These are phyloP conservation scores for Dendrobium chrysotoxum DNA, from an alignment of 106 monocot species.

Conservation along the genomic window DNA sequence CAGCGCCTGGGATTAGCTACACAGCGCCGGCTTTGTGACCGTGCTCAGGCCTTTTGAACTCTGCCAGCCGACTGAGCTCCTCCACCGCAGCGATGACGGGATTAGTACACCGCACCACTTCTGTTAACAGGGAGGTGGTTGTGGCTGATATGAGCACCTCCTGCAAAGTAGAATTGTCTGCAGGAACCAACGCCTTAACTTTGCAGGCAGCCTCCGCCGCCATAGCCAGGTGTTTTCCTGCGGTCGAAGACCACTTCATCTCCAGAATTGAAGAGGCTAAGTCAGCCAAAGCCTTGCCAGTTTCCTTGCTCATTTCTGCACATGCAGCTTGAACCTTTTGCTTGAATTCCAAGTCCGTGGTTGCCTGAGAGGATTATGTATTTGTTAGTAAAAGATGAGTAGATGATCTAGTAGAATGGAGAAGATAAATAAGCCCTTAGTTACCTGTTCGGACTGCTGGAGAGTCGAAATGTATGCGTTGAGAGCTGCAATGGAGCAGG, in stretches of 20 bases:
- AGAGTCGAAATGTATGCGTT: constrained; percentile 12
- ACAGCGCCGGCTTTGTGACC: constrained; percentile 6
- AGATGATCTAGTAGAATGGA: not conserved
- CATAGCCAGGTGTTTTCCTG: constrained; percentile 13
- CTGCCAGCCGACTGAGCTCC: constrained; percentile 39
- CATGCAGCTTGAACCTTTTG: constrained; percentile 19
- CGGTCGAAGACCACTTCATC: constrained; percentile 17
- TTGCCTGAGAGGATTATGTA: not conserved
- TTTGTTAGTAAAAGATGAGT: not conserved
- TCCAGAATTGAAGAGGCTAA: constrained; percentile 30
- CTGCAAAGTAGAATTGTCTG: not conserved
- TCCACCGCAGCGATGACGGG: constrained; percentile 28
- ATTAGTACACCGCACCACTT: constrained; percentile 21
- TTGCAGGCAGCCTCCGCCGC: constrained; percentile 11
- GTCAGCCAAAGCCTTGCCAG: constrained; percentile 14
- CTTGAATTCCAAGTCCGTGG: constrained; percentile 15
- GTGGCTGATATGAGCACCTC: constrained; percentile 33
- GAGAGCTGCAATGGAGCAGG: constrained; percentile 41
- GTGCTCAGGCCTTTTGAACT: constrained; percentile 21
- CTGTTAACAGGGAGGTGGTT: constrained; percentile 36
- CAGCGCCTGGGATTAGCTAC: constrained; percentile 16
- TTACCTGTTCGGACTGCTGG: not conserved
- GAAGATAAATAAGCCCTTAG: not conserved
- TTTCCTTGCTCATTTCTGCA: constrained; percentile 28
- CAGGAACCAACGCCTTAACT: constrained; percentile 12